Evolutionary conservation across 768 basidiomycete species (phyloP), one percentile per base, ranked within the genome.

Genomic region (Tricholoma matsutake): DNA sequence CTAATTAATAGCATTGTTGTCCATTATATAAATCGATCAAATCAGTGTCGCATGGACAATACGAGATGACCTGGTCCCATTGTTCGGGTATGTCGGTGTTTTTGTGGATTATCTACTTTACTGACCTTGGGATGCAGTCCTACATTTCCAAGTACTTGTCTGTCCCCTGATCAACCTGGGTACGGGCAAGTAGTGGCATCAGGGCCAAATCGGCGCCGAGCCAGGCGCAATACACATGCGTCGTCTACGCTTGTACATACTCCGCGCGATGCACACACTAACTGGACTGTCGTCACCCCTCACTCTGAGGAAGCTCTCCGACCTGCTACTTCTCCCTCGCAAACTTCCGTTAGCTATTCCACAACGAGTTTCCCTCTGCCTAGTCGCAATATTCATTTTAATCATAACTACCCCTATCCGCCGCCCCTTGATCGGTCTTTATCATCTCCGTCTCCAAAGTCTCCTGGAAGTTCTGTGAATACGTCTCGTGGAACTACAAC

Each of bases 21-120:
- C 63, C 29, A 43, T 59, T 39, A 37, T 62, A 29, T 25, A 60
- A 54, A 57, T 60, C n/a, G 6, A 18, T 43, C 32, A 49, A 29
- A n/a, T 18, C 69, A 92, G 93, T 65, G 92, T 94, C 31, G 93
- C 92, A 3, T 95, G 91, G 91, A 79, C 87, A 7, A 95, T 95
- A 67, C 87, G 92, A 52, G 85, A 94, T 55, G 91, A 94, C 68
- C 81, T 95, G 29, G 75, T 94, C 49, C 92, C 93, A n/a, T 76
- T 95, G 41, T 94, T 95, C 73, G 92, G 93, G 92, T 93, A 74
- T 60, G 79, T 55, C 41, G 22, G 22, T 37, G 35, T 39, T 29
- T 51, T 59, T 16, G 18, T 29, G 16, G 41, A 31, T 28, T 41
- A 18, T 63, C 20, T 52, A 47, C 32, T 20, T 58, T 65, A 63